Conservation (phyloP, 2,329 filamentous ascomycete species). For the Chrysoporthe cubensis region DNA sequence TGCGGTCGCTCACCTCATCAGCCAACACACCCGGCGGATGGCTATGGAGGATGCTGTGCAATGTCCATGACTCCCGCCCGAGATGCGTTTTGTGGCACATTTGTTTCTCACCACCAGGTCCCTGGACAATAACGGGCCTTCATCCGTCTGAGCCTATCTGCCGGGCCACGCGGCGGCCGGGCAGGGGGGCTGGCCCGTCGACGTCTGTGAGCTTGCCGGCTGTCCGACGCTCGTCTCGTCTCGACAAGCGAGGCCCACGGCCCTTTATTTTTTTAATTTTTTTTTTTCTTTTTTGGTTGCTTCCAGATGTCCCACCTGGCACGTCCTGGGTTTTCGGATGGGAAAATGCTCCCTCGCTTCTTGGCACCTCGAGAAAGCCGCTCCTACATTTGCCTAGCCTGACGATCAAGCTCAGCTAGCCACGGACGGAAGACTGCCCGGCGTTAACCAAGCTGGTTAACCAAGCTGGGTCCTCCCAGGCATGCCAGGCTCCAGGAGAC, state of each 20-base stretch:
- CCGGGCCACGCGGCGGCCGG: conserved; percentile 7
- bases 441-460: not conserved
- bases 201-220: not conserved
- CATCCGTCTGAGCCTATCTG: not conserved
- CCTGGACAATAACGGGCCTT: not conserved
- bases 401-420: not conserved
- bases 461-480: too few relatives aligned
- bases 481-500: not conserved
- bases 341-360: not conserved
- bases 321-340: too few relatives aligned
- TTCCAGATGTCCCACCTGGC: too few relatives aligned
- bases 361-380: not conserved
- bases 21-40: not conserved
- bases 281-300: not conserved
- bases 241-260: conserved; percentile 16
- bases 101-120: not conserved
- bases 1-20: conserved; percentile 13
- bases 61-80: not conserved
- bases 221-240: conserved; percentile 9
- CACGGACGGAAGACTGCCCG: not conserved
- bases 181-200: not conserved
- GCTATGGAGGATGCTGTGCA: not conserved
- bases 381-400: not conserved
- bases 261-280: not conserved
- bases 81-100: not conserved